Conservation (phyloP, 2,329 filamentous ascomycete species). For the Neophaeococcomyces aloes region DNA sequence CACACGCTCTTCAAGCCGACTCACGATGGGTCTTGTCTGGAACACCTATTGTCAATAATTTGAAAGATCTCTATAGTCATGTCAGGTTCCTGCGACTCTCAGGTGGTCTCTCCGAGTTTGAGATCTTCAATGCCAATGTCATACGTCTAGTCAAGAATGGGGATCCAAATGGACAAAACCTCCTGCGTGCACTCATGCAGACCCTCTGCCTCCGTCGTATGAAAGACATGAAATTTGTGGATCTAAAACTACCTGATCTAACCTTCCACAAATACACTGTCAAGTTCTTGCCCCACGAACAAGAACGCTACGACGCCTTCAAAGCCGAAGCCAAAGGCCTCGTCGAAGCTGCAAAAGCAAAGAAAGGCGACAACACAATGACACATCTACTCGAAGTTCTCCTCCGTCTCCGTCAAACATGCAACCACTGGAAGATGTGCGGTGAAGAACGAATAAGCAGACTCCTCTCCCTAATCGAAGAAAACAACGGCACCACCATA, state of each 20-base stretch:
- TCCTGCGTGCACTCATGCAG: slow-evolving; percentile 69
- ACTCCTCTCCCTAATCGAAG: slow-evolving; percentile 59
- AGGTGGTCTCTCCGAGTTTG: slow-evolving; percentile 61
- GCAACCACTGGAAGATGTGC: slow-evolving; percentile 80
- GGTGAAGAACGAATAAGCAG: slow-evolving; percentile 57
- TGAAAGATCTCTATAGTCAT: slow-evolving; percentile 71
- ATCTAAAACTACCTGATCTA: slow-evolving; percentile 65
- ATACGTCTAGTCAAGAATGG: slow-evolving; percentile 56
- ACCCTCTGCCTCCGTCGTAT: slow-evolving; percentile 68
- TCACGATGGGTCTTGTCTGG: slow-evolving; percentile 73
- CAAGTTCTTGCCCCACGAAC: slow-evolving; percentile 61
- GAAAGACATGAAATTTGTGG: slow-evolving; percentile 82
- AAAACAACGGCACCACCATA: slow-evolving; percentile 48
- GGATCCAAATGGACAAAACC: slow-evolving; percentile 46
- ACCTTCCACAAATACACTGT: slow-evolving; percentile 69
- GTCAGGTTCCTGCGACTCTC: slow-evolving; percentile 66
- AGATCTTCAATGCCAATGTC: slow-evolving; percentile 63
- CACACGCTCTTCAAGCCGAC: slow-evolving; percentile 54
- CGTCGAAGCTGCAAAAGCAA: slow-evolving; percentile 31
- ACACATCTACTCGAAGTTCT: slow-evolving; percentile 69
- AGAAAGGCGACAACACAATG: slow-evolving; percentile 47
- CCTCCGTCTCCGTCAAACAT: slow-evolving; percentile 72
- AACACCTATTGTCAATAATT: slow-evolving; percentile 72
- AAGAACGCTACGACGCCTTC: slow-evolving; percentile 56
- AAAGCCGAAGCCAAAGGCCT: slow-evolving; percentile 65